These are phyloP conservation scores for Withania somnifera DNA, from an alignment of 305 asterid genomes.

Conservation along the genomic window DNA sequence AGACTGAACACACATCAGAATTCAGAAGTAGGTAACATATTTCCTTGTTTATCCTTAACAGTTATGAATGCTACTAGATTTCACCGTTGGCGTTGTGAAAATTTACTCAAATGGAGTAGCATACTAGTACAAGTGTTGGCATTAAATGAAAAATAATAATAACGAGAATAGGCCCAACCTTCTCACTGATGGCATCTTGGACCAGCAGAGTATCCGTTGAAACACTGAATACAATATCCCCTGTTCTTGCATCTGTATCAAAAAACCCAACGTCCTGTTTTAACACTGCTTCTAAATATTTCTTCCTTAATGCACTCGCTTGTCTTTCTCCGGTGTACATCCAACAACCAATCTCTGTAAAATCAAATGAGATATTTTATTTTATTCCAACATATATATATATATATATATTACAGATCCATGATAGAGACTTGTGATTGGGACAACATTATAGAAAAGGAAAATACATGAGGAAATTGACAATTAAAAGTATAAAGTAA, in stretches of 20 bases:
- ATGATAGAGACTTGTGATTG: slow-evolving; percentile 51
- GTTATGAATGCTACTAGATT: slow-evolving; percentile 12
- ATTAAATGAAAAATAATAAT: neutral
- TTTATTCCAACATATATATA: no score
- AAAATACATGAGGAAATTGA: slow-evolving; percentile 36
- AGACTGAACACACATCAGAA: slow-evolving; percentile 1
- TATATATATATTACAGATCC: neutral
- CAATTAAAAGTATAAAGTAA: slow-evolving; percentile 17
- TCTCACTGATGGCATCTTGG: slow-evolving; percentile 99
- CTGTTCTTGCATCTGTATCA: slow-evolving; percentile 97
- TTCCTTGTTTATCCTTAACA: slow-evolving; percentile 17
- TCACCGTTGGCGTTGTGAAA: slow-evolving; percentile 21
- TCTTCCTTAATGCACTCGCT: slow-evolving; percentile 74
- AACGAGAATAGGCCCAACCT: slow-evolving; percentile 30
- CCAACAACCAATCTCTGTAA: slow-evolving; percentile 93
- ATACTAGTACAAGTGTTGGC: neutral
- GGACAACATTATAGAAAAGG: slow-evolving; percentile 31
- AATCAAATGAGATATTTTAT: neutral
- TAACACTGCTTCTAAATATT: slow-evolving; percentile 85
- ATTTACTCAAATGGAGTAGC: neutral
- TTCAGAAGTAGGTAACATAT: slow-evolving; percentile 7
- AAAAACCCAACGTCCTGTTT: slow-evolving; percentile 98
- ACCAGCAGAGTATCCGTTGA: slow-evolving; percentile 97
- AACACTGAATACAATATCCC: slow-evolving; percentile 95
- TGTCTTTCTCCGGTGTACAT: slow-evolving; percentile 97